These are phyloP conservation scores for Plasmodium adleri DNA, from an alignment of 169 alveolate species.

Conservation along the genomic window DNA sequence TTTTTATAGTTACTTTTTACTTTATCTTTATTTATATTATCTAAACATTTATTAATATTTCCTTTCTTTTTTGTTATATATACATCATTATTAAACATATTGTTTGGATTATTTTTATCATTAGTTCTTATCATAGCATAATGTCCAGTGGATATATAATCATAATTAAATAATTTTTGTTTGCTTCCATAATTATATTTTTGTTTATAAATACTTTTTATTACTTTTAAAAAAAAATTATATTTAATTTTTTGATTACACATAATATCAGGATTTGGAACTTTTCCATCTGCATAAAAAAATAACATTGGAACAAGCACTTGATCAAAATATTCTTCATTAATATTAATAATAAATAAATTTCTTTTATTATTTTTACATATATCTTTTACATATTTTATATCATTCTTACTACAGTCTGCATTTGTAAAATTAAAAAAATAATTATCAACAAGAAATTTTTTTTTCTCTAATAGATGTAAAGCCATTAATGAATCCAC, in stretches of 20 bases:
- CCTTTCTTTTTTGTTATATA: neutral
- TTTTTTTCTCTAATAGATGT: slow-evolving; percentile 42
- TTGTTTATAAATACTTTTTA: slow-evolving; percentile 10
- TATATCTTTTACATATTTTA: slow-evolving; percentile 29
- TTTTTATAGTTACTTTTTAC: neutral
- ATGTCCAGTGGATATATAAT: slow-evolving; percentile 60
- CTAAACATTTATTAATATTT: too few relatives aligned
- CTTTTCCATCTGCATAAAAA: slow-evolving; percentile 42
- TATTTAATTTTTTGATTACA: slow-evolving; percentile 70
- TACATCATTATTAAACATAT: slow-evolving; percentile 22
- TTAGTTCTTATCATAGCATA: slow-evolving; percentile 72
- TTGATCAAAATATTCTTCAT: slow-evolving; percentile 39
- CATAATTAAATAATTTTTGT: neutral
- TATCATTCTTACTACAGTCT: slow-evolving; percentile 67
- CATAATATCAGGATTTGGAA: slow-evolving; percentile 57
- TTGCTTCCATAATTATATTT: neutral
- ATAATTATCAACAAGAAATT: slow-evolving; percentile 31
- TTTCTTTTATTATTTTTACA: slow-evolving; percentile 49
- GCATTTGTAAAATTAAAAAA: slow-evolving; percentile 20
- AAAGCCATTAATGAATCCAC: slow-evolving; percentile 69
- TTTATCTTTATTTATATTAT: neutral
- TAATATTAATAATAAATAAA: slow-evolving; percentile 30
- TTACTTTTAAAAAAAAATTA: slow-evolving; percentile 15
- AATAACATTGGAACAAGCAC: slow-evolving; percentile 59
- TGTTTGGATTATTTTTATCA: slow-evolving; percentile 22